Base-by-base conservation (phyloP, 169 alveolate genomes). In the Plasmodium yoelii region DNA sequence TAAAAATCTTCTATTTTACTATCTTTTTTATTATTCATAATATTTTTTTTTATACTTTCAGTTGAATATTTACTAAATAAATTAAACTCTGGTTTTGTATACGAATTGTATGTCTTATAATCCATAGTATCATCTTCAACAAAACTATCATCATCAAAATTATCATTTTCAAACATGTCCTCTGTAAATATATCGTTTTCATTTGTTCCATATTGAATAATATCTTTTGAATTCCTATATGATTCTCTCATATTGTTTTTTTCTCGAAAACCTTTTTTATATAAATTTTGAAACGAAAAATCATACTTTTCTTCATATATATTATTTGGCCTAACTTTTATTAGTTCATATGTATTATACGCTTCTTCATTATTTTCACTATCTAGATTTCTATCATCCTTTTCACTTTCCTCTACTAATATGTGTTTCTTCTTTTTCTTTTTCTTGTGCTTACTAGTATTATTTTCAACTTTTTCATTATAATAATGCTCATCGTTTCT, bases 61-160 rank as follows among this genome's bases (percentile, higher is more conserved):
- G 47, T 55, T 49, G 65, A 64, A 44, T 77, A 77, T 42, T 63
- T 63, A 77, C 55, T 34, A 26, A 77, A 64, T 60, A 77, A 24
- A 47, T 64, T 77, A 6, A 51, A 9, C 8, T 56, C 73, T 51
- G 67, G 34, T 15, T 77, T 77, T 59, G 88, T 51, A 42, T 26
- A 77, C n/a, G 88, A 77, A 77, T 64, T 64, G 53, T 77, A 77
- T 18, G 77, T 77, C 53, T 46, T 77, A 69, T 77, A 77, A 51
- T 77, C 88, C 55, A 77, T 46, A 51, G 63, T 49, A 49, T 77
- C 88, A 7, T 77, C 88, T 39, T 77, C 88, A 18, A 77, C 88
- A 63, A 77, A 77, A 47, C 65, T 53, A 49, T 47, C 59, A 34
- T 77, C 88, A n/a, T 77, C 73, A 77, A 77, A 77, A 77, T 64